Base-by-base conservation (phyloP, 768 basidiomycete species). In the Hypsizygus marmoreus region DNA sequence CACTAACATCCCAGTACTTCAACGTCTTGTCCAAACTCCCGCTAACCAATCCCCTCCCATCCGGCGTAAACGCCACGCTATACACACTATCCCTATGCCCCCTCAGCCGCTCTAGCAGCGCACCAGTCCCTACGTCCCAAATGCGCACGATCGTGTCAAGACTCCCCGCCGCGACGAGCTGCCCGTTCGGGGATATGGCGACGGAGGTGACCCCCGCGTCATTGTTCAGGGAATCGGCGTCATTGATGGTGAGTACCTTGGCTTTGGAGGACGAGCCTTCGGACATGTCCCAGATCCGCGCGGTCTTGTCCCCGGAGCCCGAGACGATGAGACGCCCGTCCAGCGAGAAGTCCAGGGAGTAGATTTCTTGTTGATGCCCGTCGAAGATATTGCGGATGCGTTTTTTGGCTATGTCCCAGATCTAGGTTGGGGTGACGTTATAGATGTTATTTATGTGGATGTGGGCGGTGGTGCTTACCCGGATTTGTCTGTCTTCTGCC, bases 331-430 rank as follows among this genome's bases (percentile, higher is more conserved):
- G 76, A 4, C 83, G 76, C 6, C 94, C 93, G 55, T 94, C 89
- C n/a, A 75, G 68, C 2, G 91, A 90, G 67, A 94, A 95, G 65
- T 90, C 91, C 52, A 97, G 84, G 1, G 92, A 91, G 67, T 95
- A 95, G 59, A 97, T 93, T 60, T 95, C 94, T 60, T 92, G 88
- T 58, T 83, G 82, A 68, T 97, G 94, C 4, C 94, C 94, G 53
- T 88, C 84, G 57, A 95, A 91, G 8, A 89, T 72, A 51, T 80
- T 84, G 45, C 84, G 80, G 60, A 95, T 90, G 26, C 80, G 79
- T 56, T 86, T 85, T 58, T 82, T 84, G 35, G 76, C 76, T 55
- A 97, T 91, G 58, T 95, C 91, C 94, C 94, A 97, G 56, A 97
- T 91, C 88, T 94, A 57, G 9, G n/a, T n/a, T n/a, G n/a, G n/a